Percentiles rank a stretch among this genome's conserved stretches.
Evolutionary conservation across 169 alveolate genomes (phyloP).

Genomic region (Fabrea salina): DNA sequence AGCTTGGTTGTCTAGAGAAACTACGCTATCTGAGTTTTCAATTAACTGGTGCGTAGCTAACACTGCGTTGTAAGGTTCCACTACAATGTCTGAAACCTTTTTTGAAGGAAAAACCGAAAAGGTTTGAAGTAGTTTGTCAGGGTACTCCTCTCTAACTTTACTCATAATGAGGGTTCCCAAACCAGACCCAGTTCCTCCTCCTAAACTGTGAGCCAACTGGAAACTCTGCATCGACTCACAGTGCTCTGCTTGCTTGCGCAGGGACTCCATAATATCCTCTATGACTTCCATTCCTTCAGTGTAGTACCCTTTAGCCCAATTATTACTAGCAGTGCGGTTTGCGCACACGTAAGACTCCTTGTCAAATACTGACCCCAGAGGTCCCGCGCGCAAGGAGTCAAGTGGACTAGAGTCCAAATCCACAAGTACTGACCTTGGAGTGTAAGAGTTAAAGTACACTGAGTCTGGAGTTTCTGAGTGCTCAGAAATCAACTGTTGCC

Average conservation of each 20-base stretch:
- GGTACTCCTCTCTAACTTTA: constrained; percentile 75
- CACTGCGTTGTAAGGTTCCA: constrained; percentile 80
- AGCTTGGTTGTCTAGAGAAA: constrained; percentile 75
- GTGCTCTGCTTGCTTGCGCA: constrained; percentile 77
- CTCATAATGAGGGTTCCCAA: constrained; percentile 72
- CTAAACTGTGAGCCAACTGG: constrained; percentile 71
- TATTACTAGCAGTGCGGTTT: constrained; percentile 56
- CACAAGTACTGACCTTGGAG: constrained; percentile 74
- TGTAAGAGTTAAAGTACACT: constrained; percentile 70
- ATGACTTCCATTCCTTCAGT: constrained; percentile 74
- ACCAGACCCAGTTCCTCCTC: constrained; percentile 87
- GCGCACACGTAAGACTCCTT: constrained; percentile 69
- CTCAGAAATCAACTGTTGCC: constrained; percentile 52
- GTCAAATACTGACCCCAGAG: constrained; percentile 55
- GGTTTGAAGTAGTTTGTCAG: constrained; percentile 70
- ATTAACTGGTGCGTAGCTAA: constrained; percentile 66
- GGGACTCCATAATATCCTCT: constrained; percentile 63
- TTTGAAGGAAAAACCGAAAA: constrained; percentile 70
- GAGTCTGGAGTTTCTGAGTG: constrained; percentile 50
- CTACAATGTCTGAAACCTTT: constrained; percentile 66
- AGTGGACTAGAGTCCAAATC: constrained; percentile 79
- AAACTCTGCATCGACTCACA: constrained; percentile 82
- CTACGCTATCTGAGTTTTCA: constrained; percentile 68
- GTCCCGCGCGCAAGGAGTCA: constrained; percentile 64
- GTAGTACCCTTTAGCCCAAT: constrained; percentile 76